Percentiles rank a stretch among this genome's conserved stretches.
Evolutionary conservation across 495 filamentous ascomycete species (phyloP).

Genomic region (Letharia columbiana): DNA sequence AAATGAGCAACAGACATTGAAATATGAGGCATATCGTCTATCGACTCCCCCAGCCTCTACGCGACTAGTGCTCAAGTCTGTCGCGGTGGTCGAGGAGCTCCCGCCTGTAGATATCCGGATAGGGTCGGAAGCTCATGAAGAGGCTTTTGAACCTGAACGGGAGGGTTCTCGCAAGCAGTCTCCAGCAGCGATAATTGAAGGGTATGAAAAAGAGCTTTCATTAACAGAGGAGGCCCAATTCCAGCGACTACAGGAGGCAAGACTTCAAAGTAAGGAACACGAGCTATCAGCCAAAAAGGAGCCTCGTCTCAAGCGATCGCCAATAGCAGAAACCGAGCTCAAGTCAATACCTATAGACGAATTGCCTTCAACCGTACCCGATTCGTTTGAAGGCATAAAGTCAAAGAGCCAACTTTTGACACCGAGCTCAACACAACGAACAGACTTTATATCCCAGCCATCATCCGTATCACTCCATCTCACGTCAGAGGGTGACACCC

Average conservation of each 20-base stretch:
- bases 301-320: background rate
- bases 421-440: constrained; percentile 16
- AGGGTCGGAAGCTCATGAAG: background rate
- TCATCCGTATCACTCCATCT: constrained; percentile 18
- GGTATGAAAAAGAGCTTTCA: background rate
- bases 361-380: constrained; percentile 11
- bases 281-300: background rate
- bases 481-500: constrained; percentile 5
- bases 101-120: background rate
- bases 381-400: background rate
- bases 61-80: background rate
- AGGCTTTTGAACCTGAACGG: background rate
- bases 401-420: constrained; percentile 18
- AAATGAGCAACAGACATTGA: background rate
- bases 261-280: background rate
- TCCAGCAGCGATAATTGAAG: background rate
- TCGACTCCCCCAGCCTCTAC: background rate
- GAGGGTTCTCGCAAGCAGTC: background rate
- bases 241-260: background rate
- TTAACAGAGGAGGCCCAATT: background rate
- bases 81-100: background rate
- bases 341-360: background rate
- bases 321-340: background rate
- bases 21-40: background rate
- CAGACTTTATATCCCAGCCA: constrained; percentile 15